Evolutionary conservation across 164 flowering plant species (phyloP).

Genomic region (Santalum album): DNA sequence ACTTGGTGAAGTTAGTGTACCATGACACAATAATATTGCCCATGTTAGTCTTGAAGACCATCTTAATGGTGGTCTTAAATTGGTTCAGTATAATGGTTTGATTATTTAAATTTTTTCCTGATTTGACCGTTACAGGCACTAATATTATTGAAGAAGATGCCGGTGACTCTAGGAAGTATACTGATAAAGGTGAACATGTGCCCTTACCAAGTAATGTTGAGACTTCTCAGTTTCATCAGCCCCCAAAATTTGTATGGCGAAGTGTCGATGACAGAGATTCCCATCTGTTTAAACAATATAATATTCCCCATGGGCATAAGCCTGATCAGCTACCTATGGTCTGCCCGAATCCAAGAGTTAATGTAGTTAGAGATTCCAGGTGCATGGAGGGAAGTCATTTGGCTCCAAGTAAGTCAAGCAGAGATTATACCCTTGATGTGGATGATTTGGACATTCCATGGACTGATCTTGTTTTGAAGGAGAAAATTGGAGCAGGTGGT

Average conservation of each 20-base stretch:
- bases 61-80: too few relatives aligned
- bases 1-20: too few relatives aligned
- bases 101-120: too few relatives aligned
- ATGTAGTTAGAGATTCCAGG: too few relatives aligned
- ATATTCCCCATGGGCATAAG: slow-evolving; percentile 25
- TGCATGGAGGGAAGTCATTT: too few relatives aligned
- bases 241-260: slow-evolving; percentile 20
- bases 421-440: slow-evolving; percentile 45
- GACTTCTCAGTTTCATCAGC: slow-evolving; percentile 16
- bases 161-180: slow-evolving; percentile 17
- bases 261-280: slow-evolving; percentile 20
- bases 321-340: slow-evolving; percentile 23
- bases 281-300: slow-evolving; percentile 19
- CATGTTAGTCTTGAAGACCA: too few relatives aligned
- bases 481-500: slow-evolving; percentile 91
- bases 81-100: too few relatives aligned
- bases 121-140: too few relatives aligned
- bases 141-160: background rate
- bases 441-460: slow-evolving; percentile 86
- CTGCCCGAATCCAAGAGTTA: slow-evolving; percentile 23
- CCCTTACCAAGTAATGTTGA: slow-evolving; percentile 26
- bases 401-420: slow-evolving; percentile 27
- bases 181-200: slow-evolving; percentile 18
- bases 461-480: slow-evolving; percentile 77
- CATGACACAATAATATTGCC: too few relatives aligned